These are phyloP conservation scores for Linum trigynum DNA, from an alignment of 345 rosid species.

Conservation along the genomic window DNA sequence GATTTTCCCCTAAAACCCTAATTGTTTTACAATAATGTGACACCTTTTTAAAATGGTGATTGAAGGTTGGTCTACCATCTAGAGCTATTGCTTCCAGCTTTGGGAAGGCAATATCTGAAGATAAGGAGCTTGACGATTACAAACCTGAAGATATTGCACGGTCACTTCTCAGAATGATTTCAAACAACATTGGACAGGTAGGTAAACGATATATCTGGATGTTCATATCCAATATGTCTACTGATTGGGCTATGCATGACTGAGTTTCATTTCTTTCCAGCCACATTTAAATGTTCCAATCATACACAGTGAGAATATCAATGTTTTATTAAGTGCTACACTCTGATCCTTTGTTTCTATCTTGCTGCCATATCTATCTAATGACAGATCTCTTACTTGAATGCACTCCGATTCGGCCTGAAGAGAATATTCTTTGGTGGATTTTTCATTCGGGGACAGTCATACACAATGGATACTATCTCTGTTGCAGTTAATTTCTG, in stretches of 20 bases:
- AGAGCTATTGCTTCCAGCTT: constrained; percentile 81
- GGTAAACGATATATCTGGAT: constrained; percentile 8
- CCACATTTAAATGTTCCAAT: too few species aligned
- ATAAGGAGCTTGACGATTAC: constrained; percentile 67
- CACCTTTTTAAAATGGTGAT: constrained; percentile 7
- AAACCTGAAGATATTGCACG: constrained; percentile 62
- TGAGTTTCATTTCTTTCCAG: too few species aligned
- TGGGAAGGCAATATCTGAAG: constrained; percentile 65
- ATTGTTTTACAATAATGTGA: too few species aligned
- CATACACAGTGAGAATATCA: too few species aligned
- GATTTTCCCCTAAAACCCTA: too few species aligned
- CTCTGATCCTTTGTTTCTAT: not conserved
- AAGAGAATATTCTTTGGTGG: constrained; percentile 9
- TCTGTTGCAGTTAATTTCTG: constrained; percentile 10
- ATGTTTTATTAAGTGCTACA: too few species aligned
- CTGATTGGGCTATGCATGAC: not conserved
- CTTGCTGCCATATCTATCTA: not conserved
- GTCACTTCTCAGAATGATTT: constrained; percentile 75
- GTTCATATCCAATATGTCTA: not conserved
- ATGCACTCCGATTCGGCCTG: constrained; percentile 7
- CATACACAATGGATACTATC: constrained; percentile 5
- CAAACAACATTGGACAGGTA: constrained; percentile 81
- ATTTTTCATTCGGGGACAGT: constrained; percentile 10
- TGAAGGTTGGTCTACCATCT: constrained; percentile 64
- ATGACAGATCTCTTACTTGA: constrained; percentile 58